These are phyloP conservation scores for Penicillium waksmanii DNA, from an alignment of 495 filamentous ascomycete genomes.

Conservation along the genomic window DNA sequence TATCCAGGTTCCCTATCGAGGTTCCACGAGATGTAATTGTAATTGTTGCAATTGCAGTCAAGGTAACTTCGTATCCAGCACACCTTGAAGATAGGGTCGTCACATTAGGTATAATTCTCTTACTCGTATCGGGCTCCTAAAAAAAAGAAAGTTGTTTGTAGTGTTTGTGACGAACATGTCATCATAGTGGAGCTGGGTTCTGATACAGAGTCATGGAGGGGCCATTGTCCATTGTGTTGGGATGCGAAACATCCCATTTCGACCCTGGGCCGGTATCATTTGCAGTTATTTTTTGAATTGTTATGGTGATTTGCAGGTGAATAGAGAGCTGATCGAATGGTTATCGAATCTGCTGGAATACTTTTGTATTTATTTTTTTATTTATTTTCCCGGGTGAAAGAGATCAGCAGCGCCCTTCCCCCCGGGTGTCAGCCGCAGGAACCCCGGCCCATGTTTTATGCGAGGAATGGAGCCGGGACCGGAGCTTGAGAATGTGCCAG, in stretches of 20 bases:
- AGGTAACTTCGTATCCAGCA: too few species aligned
- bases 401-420: background rate
- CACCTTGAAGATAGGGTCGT: too few species aligned
- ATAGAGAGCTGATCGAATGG: too few species aligned
- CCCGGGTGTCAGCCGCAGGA: constrained; percentile 11
- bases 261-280: background rate
- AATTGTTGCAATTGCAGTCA: background rate
- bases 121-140: background rate
- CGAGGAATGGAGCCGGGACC: constrained; percentile 14
- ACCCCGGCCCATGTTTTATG: constrained; percentile 16
- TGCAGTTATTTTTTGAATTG: background rate
- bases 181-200: constrained; percentile 1
- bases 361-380: background rate
- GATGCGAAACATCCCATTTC: constrained; percentile 1
- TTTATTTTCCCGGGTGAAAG: background rate
- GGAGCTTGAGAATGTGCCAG: constrained; percentile 26
- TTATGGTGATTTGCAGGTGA: too few species aligned
- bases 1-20: too few species aligned
- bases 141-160: constrained; percentile 8
- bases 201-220: background rate
- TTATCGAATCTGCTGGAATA: too few species aligned
- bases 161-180: constrained; percentile 2
- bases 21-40: background rate
- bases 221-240: background rate
- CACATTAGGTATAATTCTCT: too few species aligned